Evolutionary conservation across 2,329 filamentous ascomycete genomes (phyloP).

Genomic region (Penicillium brevicompactum): DNA sequence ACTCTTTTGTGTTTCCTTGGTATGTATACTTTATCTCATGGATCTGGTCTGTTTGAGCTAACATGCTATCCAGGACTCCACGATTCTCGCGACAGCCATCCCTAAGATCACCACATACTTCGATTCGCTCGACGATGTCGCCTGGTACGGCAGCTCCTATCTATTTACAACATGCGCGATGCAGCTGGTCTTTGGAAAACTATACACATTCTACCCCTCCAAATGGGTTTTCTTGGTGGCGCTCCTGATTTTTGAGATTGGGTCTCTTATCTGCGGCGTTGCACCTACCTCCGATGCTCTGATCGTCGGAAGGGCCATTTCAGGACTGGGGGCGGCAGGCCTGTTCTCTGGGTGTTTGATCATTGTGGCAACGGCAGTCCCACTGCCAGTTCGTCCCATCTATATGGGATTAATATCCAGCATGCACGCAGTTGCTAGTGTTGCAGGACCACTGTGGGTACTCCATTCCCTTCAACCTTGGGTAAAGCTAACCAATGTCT

Average conservation of each 20-base stretch:
- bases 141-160: constrained; percentile 42
- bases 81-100: constrained; percentile 20
- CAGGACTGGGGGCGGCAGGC: constrained; percentile 40
- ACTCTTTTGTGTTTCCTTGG: neutral
- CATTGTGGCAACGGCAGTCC: neutral
- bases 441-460: constrained; percentile 12
- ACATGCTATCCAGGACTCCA: neutral
- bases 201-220: constrained; percentile 33
- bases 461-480: neutral
- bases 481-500: neutral
- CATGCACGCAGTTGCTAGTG: constrained; percentile 10
- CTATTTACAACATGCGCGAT: constrained; percentile 37
- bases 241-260: constrained; percentile 48
- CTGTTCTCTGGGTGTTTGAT: neutral
- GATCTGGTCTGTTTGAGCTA: neutral
- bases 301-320: constrained; percentile 44
- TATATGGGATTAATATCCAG: neutral
- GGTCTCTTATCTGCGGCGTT: constrained; percentile 44
- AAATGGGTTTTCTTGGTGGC: constrained; percentile 38
- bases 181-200: constrained; percentile 36
- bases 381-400: constrained; percentile 2
- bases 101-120: constrained; percentile 33
- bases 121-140: constrained; percentile 30
- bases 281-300: constrained; percentile 36
- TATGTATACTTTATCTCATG: neutral